Evolutionary conservation across 345 rosid genomes (phyloP), one percentile per base, ranked within the genome.

Genomic region (Anacardium occidentale): DNA sequence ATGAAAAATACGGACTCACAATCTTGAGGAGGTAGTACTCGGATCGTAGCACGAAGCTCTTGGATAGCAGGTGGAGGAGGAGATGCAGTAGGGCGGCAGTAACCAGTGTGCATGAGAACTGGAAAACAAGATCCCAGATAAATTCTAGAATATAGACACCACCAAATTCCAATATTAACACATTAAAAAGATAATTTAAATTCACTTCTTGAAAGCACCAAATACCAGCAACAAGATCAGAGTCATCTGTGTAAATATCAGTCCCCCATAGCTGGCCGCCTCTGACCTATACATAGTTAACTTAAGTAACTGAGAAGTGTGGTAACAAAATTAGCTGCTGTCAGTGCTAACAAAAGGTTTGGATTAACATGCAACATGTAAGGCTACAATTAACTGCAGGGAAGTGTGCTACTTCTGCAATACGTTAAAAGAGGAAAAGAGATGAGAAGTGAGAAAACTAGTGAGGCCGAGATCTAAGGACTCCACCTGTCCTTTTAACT

Each of bases 31-130:
- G 99, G 94, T 59, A 95, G 83, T 62, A 93, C 87, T 68, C 92
- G 80, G 78, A 95, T 88, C 15, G 98, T 93, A 52, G 96, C 83
- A 4, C 93, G 82, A 83, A 95, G 76, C 85, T 95, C 99, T 79
- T 91, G 98, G 75, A 95, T 95, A 61, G 98, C 91, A 7, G 93
- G 82, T 68, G 99, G 98, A 73, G 98, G 98, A 64, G 98, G 97
- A 71, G 97, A 91, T 55, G 97, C 94, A 20, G 99, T 88, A 69
- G 96, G 98, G 65, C 97, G 97, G 81, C 94, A 95, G 77, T 92
- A 95, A 77, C 99, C 99, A 44, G 99, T 93, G 82, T 95, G 98
- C 98, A 93, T 92, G 79, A 95, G 98, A 87, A 95, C 99, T 96
- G 85, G 72, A 73, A 79, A 44, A 71, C 71, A 83, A 78, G 29